Conservation (phyloP, 1,284 basidiomycete genomes). For the Lentinula novae-zelandiae region DNA sequence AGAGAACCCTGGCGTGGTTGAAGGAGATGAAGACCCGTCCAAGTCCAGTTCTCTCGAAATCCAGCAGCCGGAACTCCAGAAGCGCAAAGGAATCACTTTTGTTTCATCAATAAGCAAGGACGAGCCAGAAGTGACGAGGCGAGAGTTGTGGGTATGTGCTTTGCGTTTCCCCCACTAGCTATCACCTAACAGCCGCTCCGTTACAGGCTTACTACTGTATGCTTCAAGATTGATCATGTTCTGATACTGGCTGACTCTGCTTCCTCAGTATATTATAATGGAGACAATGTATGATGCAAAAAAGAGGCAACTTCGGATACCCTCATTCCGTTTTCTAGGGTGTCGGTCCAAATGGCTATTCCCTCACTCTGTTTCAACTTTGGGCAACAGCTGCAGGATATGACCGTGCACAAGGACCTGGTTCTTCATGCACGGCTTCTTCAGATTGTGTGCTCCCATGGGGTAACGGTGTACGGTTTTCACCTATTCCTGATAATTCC, state of each 20-base stretch:
- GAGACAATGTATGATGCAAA: slow-evolving; percentile 54
- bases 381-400: slow-evolving; percentile 66
- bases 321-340: slow-evolving; percentile 26
- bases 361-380: slow-evolving; percentile 71
- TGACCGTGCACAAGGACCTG: slow-evolving; percentile 62
- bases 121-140: slow-evolving; percentile 56
- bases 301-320: neutral
- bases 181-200: neutral
- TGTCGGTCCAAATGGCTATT: slow-evolving; percentile 58
- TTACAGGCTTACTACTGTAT: neutral
- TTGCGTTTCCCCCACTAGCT: neutral
- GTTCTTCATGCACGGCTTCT: slow-evolving; percentile 58
- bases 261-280: slow-evolving; percentile 63
- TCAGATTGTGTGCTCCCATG: slow-evolving; percentile 76
- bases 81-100: slow-evolving; percentile 20
- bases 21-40: neutral
- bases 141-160: slow-evolving; percentile 51
- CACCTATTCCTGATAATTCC: neutral
- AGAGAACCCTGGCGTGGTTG: slow-evolving; percentile 4
- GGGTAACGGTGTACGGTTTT: slow-evolving; percentile 44
- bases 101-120: slow-evolving; percentile 36
- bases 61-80: neutral
- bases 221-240: neutral
- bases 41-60: slow-evolving; percentile 10
- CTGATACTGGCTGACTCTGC: neutral